phyloP scores from a whole-genome alignment of 148 eudicot species.

The Nepenthes gracilis region DNA sequence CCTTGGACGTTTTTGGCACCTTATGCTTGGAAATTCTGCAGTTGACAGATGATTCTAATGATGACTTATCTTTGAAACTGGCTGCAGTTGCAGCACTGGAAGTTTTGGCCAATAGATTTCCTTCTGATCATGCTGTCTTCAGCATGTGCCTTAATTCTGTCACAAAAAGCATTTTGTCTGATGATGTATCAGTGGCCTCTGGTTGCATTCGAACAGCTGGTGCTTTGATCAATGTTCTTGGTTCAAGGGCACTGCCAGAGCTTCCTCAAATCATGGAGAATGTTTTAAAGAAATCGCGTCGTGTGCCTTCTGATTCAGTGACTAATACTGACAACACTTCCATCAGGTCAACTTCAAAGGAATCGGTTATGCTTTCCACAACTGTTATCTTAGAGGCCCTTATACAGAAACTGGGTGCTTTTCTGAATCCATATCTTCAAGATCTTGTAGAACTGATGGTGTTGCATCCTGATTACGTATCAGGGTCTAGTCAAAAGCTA shows the following conservation, averaged over 20 bases:
- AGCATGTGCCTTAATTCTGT: slow-evolving; percentile 53
- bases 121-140: slow-evolving; percentile 47
- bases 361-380: slow-evolving; percentile 36
- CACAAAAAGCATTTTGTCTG: slow-evolving; percentile 38
- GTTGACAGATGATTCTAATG: slow-evolving; percentile 39
- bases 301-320: slow-evolving; percentile 13
- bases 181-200: slow-evolving; percentile 43
- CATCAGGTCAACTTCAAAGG: slow-evolving; percentile 19
- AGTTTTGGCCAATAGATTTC: slow-evolving; percentile 48
- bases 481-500: slow-evolving; percentile 40
- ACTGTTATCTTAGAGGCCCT: slow-evolving; percentile 69
- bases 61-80: slow-evolving; percentile 36
- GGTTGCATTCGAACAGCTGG: slow-evolving; percentile 62
- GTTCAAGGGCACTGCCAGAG: slow-evolving; percentile 63
- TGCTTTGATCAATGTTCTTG: slow-evolving; percentile 70
- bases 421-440: slow-evolving; percentile 69
- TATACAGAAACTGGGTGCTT: slow-evolving; percentile 71
- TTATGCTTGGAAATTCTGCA: slow-evolving; percentile 54
- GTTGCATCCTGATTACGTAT: slow-evolving; percentile 42
- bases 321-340: slow-evolving; percentile 8
- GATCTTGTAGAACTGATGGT: slow-evolving; percentile 58
- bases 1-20: slow-evolving; percentile 41
- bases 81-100: slow-evolving; percentile 67
- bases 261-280: slow-evolving; percentile 72
- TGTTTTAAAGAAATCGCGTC: slow-evolving; percentile 26